Conservation (phyloP, 176 grass and related monocot species). For the Pharus latifolius region DNA sequence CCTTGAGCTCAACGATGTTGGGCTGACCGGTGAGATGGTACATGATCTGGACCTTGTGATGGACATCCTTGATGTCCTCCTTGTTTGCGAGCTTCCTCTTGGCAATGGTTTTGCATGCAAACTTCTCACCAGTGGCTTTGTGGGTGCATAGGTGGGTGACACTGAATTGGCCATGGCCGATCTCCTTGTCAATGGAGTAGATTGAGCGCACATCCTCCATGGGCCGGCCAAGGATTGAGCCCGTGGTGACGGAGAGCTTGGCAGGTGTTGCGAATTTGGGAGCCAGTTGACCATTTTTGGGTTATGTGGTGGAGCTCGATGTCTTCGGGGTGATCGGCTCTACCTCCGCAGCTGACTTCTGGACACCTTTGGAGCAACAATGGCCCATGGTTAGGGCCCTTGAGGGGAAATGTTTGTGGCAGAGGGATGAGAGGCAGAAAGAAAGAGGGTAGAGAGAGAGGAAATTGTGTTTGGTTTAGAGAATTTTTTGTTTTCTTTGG, state of each 20-base stretch:
- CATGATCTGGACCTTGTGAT: constrained; percentile 77
- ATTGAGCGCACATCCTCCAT: constrained; percentile 58
- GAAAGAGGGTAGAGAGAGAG: neutral
- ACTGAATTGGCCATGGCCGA: constrained; percentile 80
- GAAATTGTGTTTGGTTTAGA: neutral
- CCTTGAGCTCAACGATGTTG: constrained; percentile 52
- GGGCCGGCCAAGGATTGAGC: constrained; percentile 46
- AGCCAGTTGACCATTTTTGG: neutral
- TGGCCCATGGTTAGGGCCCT: constrained; percentile 50
- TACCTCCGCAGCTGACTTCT: neutral
- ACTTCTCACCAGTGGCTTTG: constrained; percentile 37
- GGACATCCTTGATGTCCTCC: constrained; percentile 66
- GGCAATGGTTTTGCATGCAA: constrained; percentile 80
- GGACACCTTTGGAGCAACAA: constrained; percentile 42
- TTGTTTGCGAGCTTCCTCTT: constrained; percentile 48
- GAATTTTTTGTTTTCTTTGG: neutral
- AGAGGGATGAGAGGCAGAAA: neutral
- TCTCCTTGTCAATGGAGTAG: constrained; percentile 68
- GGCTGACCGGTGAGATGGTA: constrained; percentile 59
- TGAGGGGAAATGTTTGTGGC: too few species aligned
- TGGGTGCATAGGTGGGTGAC: constrained; percentile 87
- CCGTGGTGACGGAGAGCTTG: constrained; percentile 14
- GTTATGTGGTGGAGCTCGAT: neutral
- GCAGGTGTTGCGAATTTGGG: too few species aligned
- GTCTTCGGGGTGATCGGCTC: neutral